Evolutionary conservation across 2,329 filamentous ascomycete species (phyloP), one percentile per base, ranked within the genome.

Genomic region (Drechslera avenae): DNA sequence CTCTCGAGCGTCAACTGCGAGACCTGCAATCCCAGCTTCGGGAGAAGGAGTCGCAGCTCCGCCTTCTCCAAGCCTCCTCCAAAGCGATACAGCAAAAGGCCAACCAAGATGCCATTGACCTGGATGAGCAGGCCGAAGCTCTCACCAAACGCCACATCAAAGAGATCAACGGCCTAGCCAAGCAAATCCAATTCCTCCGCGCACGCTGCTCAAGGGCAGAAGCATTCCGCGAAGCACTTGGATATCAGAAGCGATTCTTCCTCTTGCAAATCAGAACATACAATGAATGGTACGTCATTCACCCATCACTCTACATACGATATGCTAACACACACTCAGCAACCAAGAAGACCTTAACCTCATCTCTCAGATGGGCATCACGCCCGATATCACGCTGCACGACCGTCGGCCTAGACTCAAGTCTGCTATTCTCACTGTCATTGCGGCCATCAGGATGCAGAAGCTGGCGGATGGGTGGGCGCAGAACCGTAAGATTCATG

Each of bases 101-200:
- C n/a, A 59, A 57, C 12, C 62, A 69, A 32, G 64, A 70, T 31
- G 62, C 64, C 9, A 51, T 71, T 21, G 63, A 67, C 32, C 57
- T 72, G 2, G 67, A 70, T 33, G 61, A 79, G 21, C 79, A 83
- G 47, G 79, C 86, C 39, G 80, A 84, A 39, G 81, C 85, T 49
- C 85, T 87, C 37, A 86, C 91, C 64, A 84, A 84, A 60, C 79
- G 83, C 36, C 90, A 94, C 71, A 78, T 81, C 64, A 86, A 86
- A 72, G 90, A 95, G 75, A 78, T 97, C 45, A 85, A 86, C 60
- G 93, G 93, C 14, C 81, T 97, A 68, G 84, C 85, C 45, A 89
- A 94, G 76, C 92, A 97, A 75, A 93, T 97, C 71, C 84, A 91
- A 66, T 97, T 90, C 86, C 85, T 97, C 72, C 86, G 91, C 64